Base-by-base conservation (phyloP, 148 eudicot species). In the Chenopodium quinoa region DNA sequence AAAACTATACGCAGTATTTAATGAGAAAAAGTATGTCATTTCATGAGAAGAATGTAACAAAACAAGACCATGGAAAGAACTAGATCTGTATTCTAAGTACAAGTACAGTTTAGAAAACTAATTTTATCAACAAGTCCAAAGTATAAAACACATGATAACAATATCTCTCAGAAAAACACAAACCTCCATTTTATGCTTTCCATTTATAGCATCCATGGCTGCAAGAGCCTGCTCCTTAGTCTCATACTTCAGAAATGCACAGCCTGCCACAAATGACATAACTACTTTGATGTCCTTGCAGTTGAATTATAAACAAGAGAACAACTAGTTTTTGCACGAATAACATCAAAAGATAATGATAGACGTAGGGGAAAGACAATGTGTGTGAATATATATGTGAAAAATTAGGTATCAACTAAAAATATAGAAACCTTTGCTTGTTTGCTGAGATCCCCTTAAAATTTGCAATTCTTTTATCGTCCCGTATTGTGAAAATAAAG, bases 221-320 rank as follows among this genome's bases (percentile, higher is more conserved):
- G 95, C 94, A 90, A 92, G 86, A 82, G 99, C 99, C 86, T 93
- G 98, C 73, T 96, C 97, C 83, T 94, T 94, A 29, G 93, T 91
- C 84, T 96, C 99, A 74, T 92, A 96, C 88, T 96, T 96, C 82
- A 96, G 82, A 88, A 96, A 96, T 81, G 99, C 99, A 88, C 95
- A 96, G 12, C 97, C 99, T 96, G 86, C 73, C 76, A 83, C 47
- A 72, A 71, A 50, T 69, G 9, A 75, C 60, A 76, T 32, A 58
- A 63, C 60, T 60, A 72, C 23, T 66, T 37, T 7, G 66, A 83
- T 67, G 50, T 73, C 68, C 37, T 73, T 67, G 44, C 19, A 78
- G 62, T 75, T 64, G 76, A 64, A 34, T 58, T 34, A 65, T 25
- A 32, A 47, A 66, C 76, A 81, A 73, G 58, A 25, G 40, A 40